Conservation (phyloP, 805 yeast genomes). For the Pichia scutulata region DNA sequence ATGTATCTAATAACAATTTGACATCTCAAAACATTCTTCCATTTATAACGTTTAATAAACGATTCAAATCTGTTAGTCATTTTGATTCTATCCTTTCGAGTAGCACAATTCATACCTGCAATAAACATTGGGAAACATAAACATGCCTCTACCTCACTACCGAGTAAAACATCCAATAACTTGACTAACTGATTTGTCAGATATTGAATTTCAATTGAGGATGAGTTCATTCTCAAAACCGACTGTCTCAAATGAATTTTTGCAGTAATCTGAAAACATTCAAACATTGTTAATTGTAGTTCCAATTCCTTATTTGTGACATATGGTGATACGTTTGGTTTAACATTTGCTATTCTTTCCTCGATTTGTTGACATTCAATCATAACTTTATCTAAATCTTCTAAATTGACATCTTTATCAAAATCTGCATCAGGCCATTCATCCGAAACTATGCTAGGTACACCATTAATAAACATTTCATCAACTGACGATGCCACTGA, state of each 20-base stretch:
- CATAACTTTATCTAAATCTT: conserved; percentile 31
- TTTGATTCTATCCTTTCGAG: conserved; percentile 40
- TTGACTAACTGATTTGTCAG: conserved; percentile 46
- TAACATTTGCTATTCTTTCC: conserved; percentile 37
- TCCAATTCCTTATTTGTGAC: conserved; percentile 43
- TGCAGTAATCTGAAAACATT: conserved; percentile 62
- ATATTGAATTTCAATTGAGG: conserved; percentile 55
- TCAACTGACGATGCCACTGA: conserved; percentile 17
- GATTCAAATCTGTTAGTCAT: conserved; percentile 48
- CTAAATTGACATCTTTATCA: conserved; percentile 23
- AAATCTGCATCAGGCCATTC: conserved; percentile 14
- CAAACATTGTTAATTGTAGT: conserved; percentile 62
- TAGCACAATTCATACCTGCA: conserved; percentile 62
- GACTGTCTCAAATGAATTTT: conserved; percentile 62
- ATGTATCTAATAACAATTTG: conserved; percentile 38
- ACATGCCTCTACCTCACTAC: conserved; percentile 61
- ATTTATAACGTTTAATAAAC: conserved; percentile 55
- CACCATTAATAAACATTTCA: conserved; percentile 1
- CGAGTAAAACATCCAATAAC: conserved; percentile 54
- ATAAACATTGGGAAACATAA: conserved; percentile 72
- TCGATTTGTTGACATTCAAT: conserved; percentile 37
- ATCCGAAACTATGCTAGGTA: conserved; percentile 6
- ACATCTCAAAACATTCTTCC: conserved; percentile 49
- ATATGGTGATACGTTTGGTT: conserved; percentile 44
- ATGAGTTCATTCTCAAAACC: conserved; percentile 50